Percentiles rank a stretch among this genome's conserved stretches.
Evolutionary conservation across 2,329 filamentous ascomycete genomes (phyloP).

Genomic region (Eutypella sp.): DNA sequence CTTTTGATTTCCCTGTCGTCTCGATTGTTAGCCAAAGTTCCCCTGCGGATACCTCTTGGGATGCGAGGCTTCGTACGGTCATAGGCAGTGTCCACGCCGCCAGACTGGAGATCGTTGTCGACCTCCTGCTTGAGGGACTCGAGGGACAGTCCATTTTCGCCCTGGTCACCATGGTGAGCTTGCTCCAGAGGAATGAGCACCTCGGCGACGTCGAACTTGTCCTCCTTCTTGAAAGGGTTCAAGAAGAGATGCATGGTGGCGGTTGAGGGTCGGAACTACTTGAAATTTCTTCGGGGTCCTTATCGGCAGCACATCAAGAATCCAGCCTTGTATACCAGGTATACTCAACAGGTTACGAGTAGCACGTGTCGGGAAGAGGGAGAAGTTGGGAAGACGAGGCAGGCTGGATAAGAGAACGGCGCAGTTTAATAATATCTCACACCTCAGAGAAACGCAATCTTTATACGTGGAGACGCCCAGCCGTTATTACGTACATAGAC

Average conservation of each 20-base stretch:
- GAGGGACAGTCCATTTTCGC: not conserved
- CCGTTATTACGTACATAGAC: too few species aligned
- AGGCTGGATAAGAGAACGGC: too few species aligned
- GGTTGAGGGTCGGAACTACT: too few species aligned
- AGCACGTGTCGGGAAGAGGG: too few species aligned
- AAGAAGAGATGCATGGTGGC: slow-evolving; percentile 3
- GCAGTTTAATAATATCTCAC: too few species aligned
- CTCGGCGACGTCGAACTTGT: not conserved
- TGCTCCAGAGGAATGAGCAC: slow-evolving; percentile 3
- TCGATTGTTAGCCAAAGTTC: not conserved
- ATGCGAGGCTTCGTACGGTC: slow-evolving; percentile 3
- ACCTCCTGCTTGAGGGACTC: not conserved
- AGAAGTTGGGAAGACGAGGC: too few species aligned
- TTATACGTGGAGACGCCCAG: too few species aligned
- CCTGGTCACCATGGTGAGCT: not conserved
- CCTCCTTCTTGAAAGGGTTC: slow-evolving; percentile 5
- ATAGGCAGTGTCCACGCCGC: not conserved
- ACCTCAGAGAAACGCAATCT: too few species aligned
- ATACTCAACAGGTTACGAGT: too few species aligned
- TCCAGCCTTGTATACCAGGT: too few species aligned
- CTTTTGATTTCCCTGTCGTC: slow-evolving; percentile 57
- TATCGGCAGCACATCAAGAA: too few species aligned
- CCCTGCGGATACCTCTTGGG: not conserved
- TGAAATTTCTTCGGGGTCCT: too few species aligned
- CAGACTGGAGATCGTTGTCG: not conserved